Evolutionary conservation across 2,329 filamentous ascomycete species (phyloP).

Genomic region (Penicillium sp.): DNA sequence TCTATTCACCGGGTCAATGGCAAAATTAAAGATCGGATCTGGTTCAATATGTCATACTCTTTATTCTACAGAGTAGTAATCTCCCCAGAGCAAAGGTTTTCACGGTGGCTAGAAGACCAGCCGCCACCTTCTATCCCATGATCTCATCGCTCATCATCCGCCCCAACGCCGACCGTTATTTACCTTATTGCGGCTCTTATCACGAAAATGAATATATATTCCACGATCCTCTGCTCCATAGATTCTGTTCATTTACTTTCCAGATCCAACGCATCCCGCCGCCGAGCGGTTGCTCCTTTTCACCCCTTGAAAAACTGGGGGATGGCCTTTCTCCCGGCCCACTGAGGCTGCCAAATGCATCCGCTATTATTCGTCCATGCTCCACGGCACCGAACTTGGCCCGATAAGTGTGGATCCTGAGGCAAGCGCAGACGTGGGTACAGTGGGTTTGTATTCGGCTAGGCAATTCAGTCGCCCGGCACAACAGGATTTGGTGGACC

Average conservation of each 20-base stretch:
- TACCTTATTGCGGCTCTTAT: not conserved
- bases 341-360: slow-evolving; percentile 23
- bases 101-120: not conserved
- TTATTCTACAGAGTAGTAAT: not conserved
- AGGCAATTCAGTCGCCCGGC: not conserved
- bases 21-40: not conserved
- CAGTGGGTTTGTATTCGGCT: not conserved
- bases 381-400: slow-evolving; percentile 1
- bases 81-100: not conserved
- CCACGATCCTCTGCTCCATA: not conserved
- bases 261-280: not conserved
- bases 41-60: not conserved
- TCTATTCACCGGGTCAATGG: not conserved
- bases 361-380: slow-evolving; percentile 16
- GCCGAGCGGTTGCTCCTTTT: not conserved
- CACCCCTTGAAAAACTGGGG: not conserved
- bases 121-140: slow-evolving; percentile 8
- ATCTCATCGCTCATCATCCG: slow-evolving; percentile 23
- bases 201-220: not conserved
- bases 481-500: not conserved
- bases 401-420: slow-evolving; percentile 19
- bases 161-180: not conserved
- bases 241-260: not conserved
- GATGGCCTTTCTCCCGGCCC: slow-evolving; percentile 10
- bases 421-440: slow-evolving; percentile 8